phyloP scores from a whole-genome alignment of 1,284 basidiomycete genomes.

The Inonotus hispidus region DNA sequence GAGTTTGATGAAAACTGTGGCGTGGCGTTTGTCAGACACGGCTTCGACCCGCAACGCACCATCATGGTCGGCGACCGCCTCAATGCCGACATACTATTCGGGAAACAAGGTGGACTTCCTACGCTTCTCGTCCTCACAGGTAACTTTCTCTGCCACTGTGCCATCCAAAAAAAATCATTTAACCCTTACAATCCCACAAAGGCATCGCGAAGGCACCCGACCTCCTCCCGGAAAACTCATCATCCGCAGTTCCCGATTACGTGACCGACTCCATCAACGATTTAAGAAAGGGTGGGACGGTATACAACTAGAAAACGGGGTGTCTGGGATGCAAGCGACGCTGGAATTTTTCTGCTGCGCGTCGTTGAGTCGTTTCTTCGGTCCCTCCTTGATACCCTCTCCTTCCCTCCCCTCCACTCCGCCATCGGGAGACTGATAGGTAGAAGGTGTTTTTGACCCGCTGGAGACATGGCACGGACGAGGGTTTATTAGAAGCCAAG shows the following conservation, averaged over 20 bases:
- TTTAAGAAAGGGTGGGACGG: conserved; percentile 34
- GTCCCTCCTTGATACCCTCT: no score
- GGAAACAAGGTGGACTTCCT: conserved; percentile 76
- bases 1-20: neutral
- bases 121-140: conserved; percentile 95
- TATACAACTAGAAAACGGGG: conserved; percentile 8
- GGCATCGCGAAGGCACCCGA: conserved; percentile 72
- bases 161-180: neutral
- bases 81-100: conserved; percentile 93
- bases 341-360: no score
- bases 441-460: no score
- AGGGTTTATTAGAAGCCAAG: no score
- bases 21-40: conserved; percentile 51
- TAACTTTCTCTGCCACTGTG: conserved; percentile 24
- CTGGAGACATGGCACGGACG: no score
- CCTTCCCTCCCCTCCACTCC: no score
- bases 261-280: conserved; percentile 79
- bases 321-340: no score
- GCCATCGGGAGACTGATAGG: no score
- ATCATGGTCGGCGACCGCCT: conserved; percentile 96
- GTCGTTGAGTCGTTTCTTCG: no score
- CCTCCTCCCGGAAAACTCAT: conserved; percentile 66
- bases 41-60: conserved; percentile 80
- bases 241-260: conserved; percentile 70
- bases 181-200: conserved; percentile 29